Percentiles rank a stretch among this genome's conserved stretches.
Evolutionary conservation across 2,329 filamentous ascomycete genomes (phyloP).

Genomic region (Aspergillus sp.): DNA sequence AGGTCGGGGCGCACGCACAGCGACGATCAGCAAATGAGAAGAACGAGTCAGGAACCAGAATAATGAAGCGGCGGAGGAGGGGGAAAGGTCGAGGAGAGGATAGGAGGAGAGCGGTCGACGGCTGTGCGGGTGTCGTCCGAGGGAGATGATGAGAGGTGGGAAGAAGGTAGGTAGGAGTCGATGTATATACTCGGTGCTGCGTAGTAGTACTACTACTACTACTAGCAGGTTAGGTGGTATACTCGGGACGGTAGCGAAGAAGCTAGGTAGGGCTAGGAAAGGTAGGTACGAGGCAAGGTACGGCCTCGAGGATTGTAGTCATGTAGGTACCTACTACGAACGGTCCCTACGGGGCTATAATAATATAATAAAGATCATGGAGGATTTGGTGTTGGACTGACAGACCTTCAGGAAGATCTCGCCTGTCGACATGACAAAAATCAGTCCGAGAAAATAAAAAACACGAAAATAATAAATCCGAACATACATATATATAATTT

Average conservation of each 20-base stretch:
- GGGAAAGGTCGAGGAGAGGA: slow-evolving; percentile 2
- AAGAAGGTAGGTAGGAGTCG: neutral
- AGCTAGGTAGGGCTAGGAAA: no score
- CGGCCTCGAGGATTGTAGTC: neutral
- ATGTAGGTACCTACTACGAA: neutral
- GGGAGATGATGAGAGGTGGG: neutral
- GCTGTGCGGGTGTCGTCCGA: neutral
- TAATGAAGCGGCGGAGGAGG: slow-evolving; percentile 6
- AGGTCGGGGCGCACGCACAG: slow-evolving; percentile 18
- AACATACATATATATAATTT: no score
- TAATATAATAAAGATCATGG: neutral
- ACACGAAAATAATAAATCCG: neutral
- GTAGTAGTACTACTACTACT: no score
- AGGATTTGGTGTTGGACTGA: slow-evolving; percentile 8
- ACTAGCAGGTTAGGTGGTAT: no score
- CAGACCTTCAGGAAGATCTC: neutral
- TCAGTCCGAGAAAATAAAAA: neutral
- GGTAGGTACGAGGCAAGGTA: neutral
- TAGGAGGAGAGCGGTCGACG: neutral
- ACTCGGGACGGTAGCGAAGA: no score
- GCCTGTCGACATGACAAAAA: neutral
- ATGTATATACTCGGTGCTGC: no score
- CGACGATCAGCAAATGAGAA: slow-evolving; percentile 15
- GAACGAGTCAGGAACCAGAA: slow-evolving; percentile 12
- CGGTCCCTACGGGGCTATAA: no score